Conservation (phyloP, 176 grass and related monocot genomes). For the Ensete ventricosum region DNA sequence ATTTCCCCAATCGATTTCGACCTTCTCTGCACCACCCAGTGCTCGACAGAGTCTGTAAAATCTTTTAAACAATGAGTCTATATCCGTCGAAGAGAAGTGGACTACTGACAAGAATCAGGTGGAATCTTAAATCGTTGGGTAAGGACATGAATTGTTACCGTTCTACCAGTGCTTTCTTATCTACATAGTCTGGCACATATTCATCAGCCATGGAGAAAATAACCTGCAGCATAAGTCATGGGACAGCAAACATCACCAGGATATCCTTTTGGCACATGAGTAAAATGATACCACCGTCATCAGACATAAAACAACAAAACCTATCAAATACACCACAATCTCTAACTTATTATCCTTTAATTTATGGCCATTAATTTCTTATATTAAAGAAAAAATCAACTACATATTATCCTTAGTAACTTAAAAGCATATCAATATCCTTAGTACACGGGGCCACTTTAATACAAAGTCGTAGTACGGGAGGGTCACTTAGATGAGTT, state of each 20-base stretch:
- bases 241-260: neutral
- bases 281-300: too few species aligned
- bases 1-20: conserved; percentile 86
- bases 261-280: neutral
- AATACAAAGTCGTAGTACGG: too few species aligned
- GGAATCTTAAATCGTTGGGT: neutral
- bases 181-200: conserved; percentile 87
- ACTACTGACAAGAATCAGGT: neutral
- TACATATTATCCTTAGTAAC: neutral
- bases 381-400: neutral
- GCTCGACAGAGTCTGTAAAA: conserved; percentile 55
- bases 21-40: conserved; percentile 83
- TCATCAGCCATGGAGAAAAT: conserved; percentile 98
- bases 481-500: too few species aligned
- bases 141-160: conserved; percentile 26
- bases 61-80: neutral
- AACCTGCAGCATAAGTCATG: conserved; percentile 40
- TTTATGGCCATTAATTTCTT: neutral
- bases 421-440: neutral
- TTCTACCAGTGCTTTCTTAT: conserved; percentile 77
- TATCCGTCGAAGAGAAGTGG: neutral
- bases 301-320: too few species aligned
- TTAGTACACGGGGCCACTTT: too few species aligned
- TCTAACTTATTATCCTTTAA: too few species aligned
- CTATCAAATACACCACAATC: too few species aligned